Evolutionary conservation across 2,329 filamentous ascomycete species (phyloP).

Genomic region (Nemania sp.): DNA sequence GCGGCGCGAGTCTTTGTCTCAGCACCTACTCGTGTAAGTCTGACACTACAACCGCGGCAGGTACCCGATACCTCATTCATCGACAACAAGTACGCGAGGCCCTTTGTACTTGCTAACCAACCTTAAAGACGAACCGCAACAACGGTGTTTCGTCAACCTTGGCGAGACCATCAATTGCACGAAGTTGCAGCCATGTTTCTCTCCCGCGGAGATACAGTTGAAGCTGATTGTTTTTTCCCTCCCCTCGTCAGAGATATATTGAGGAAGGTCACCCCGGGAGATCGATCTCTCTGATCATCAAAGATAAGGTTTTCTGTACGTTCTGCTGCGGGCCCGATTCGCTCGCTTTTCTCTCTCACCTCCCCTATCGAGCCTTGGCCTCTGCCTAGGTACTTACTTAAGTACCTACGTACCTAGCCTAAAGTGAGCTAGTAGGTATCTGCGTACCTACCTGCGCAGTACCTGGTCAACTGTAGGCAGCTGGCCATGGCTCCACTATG

Average conservation of each 20-base stretch:
- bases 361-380: too few species aligned
- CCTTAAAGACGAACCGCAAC: too few species aligned
- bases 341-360: too few species aligned
- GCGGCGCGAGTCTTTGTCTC: too few species aligned
- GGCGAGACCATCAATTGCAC: not conserved
- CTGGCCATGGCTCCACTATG: conserved; percentile 22
- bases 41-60: too few species aligned
- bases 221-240: not conserved
- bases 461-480: not conserved
- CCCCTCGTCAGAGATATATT: conserved; percentile 10
- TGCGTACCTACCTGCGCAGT: not conserved
- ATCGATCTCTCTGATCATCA: not conserved
- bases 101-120: too few species aligned
- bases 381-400: too few species aligned
- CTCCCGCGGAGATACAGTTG: conserved; percentile 21
- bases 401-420: too few species aligned
- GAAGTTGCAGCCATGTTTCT: not conserved
- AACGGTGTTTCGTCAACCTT: not conserved
- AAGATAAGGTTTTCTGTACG: not conserved
- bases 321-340: not conserved
- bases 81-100: too few species aligned
- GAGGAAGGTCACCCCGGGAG: not conserved
- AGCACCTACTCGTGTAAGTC: too few species aligned
- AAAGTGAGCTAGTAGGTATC: too few species aligned
- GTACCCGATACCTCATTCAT: not conserved